Evolutionary conservation across 352 stramenopile species (phyloP).

Genomic region (Vaucheria bursata): DNA sequence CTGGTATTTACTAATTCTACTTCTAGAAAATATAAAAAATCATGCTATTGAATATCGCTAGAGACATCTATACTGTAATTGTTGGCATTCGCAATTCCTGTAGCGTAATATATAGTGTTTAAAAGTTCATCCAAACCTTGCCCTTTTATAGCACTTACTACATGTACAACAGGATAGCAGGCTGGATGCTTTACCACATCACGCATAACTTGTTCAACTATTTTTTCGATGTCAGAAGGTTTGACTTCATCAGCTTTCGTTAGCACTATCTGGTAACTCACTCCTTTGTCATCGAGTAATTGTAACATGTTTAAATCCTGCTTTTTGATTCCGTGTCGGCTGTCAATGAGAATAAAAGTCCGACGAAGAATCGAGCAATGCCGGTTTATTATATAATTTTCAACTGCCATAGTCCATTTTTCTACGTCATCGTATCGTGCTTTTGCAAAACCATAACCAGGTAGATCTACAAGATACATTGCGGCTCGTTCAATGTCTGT

Average conservation of each 20-base stretch:
- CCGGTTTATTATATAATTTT: slow-evolving; percentile 62
- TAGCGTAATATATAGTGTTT: slow-evolving; percentile 22
- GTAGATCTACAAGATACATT: slow-evolving; percentile 62
- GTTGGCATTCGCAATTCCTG: not conserved
- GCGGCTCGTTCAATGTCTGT: not conserved
- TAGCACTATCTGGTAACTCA: slow-evolving; percentile 75
- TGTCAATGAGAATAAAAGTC: slow-evolving; percentile 62
- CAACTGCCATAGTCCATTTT: slow-evolving; percentile 53
- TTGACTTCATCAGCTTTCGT: slow-evolving; percentile 67
- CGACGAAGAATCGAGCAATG: slow-evolving; percentile 48
- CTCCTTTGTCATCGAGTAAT: slow-evolving; percentile 62
- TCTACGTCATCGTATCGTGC: slow-evolving; percentile 46
- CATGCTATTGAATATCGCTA: too few relatives aligned
- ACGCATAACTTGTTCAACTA: slow-evolving; percentile 22
- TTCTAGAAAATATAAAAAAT: too few relatives aligned
- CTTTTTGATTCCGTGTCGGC: slow-evolving; percentile 60
- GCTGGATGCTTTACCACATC: slow-evolving; percentile 14
- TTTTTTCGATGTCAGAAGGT: not conserved
- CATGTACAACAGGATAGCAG: slow-evolving; percentile 45
- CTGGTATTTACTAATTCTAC: too few relatives aligned
- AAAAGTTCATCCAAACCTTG: slow-evolving; percentile 34
- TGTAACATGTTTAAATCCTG: slow-evolving; percentile 67
- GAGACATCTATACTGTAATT: not conserved
- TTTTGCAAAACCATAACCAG: slow-evolving; percentile 67
- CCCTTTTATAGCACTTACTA: slow-evolving; percentile 31